A percentile compares a stretch with the other conserved stretches of the same genome.
These are phyloP conservation scores for Fusarium camptoceras DNA, from an alignment of 2,329 filamentous ascomycete genomes.

Conservation along the genomic window DNA sequence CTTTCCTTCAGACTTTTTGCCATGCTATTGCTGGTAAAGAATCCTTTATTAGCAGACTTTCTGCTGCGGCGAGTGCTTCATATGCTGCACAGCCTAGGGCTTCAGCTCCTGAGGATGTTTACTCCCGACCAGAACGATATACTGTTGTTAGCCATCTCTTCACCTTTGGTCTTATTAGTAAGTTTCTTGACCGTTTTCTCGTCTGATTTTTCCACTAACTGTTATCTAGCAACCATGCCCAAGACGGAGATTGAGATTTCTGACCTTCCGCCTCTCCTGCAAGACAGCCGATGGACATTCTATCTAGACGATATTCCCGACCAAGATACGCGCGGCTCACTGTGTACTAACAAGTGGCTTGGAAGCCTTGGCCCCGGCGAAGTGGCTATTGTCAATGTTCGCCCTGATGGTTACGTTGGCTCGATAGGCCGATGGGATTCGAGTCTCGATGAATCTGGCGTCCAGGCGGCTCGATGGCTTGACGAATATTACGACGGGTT, in stretches of 20 bases:
- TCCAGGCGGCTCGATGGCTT: slow-evolving; percentile 65
- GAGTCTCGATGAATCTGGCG: slow-evolving; percentile 62
- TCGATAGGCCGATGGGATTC: slow-evolving; percentile 68
- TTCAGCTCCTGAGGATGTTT: slow-evolving; percentile 71
- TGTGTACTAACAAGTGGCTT: slow-evolving; percentile 77
- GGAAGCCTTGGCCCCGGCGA: slow-evolving; percentile 67
- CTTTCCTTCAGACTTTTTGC: slow-evolving; percentile 71
- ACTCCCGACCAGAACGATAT: slow-evolving; percentile 75
- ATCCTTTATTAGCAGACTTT: slow-evolving; percentile 70
- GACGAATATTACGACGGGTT: slow-evolving; percentile 67
- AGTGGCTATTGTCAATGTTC: slow-evolving; percentile 74
- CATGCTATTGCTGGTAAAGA: slow-evolving; percentile 61
- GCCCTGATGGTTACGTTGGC: slow-evolving; percentile 80
- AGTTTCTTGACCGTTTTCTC: slow-evolving; percentile 44
- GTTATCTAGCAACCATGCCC: slow-evolving; percentile 63
- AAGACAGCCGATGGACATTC: slow-evolving; percentile 76
- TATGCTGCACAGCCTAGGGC: slow-evolving; percentile 70
- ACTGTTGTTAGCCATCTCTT: slow-evolving; percentile 75
- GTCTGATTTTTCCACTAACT: slow-evolving; percentile 23
- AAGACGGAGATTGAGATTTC: slow-evolving; percentile 74
- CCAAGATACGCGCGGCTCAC: slow-evolving; percentile 62
- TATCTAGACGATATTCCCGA: slow-evolving; percentile 75
- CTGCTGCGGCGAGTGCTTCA: slow-evolving; percentile 68
- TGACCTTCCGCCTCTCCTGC: slow-evolving; percentile 70
- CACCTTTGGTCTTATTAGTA: slow-evolving; percentile 76